Evolutionary conservation across 108 stramenopile species (phyloP).

Genomic region (Nannochloropsis oceanica): DNA sequence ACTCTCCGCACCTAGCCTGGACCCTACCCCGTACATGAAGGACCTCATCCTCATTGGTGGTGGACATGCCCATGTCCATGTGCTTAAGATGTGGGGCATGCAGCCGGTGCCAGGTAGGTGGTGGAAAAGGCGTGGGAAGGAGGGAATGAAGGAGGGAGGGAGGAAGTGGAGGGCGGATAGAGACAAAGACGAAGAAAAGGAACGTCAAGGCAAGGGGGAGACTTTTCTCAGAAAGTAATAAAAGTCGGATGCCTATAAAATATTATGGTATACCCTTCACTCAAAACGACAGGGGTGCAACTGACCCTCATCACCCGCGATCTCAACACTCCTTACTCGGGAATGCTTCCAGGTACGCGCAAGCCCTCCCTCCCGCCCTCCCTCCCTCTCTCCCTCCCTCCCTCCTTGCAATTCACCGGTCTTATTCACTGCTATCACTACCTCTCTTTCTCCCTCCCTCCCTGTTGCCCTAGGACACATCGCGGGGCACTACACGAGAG

Average conservation of each 20-base stretch:
- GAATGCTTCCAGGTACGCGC: slow-evolving; percentile 75
- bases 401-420: too few relatives aligned
- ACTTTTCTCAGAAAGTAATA: too few relatives aligned
- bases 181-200: too few relatives aligned
- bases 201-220: too few relatives aligned
- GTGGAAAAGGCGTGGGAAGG: too few relatives aligned
- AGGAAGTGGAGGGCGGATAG: not conserved
- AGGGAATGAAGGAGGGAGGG: not conserved
- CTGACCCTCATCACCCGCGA: slow-evolving; percentile 72
- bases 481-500: slow-evolving; percentile 50
- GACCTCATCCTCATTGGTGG: slow-evolving; percentile 83
- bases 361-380: too few relatives aligned
- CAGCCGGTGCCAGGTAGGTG: slow-evolving; percentile 44
- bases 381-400: too few relatives aligned
- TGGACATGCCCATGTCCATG: slow-evolving; percentile 87
- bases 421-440: too few relatives aligned
- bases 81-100: slow-evolving; percentile 75
- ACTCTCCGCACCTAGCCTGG: not conserved
- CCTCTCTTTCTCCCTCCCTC: not conserved
- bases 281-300: not conserved
- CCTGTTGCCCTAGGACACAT: slow-evolving; percentile 61
- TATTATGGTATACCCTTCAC: not conserved
- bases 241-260: too few relatives aligned
- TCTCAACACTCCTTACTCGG: slow-evolving; percentile 66
- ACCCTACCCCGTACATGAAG: not conserved